Conservation (phyloP, 148 eudicot species). For the Talinum fruticosum region DNA sequence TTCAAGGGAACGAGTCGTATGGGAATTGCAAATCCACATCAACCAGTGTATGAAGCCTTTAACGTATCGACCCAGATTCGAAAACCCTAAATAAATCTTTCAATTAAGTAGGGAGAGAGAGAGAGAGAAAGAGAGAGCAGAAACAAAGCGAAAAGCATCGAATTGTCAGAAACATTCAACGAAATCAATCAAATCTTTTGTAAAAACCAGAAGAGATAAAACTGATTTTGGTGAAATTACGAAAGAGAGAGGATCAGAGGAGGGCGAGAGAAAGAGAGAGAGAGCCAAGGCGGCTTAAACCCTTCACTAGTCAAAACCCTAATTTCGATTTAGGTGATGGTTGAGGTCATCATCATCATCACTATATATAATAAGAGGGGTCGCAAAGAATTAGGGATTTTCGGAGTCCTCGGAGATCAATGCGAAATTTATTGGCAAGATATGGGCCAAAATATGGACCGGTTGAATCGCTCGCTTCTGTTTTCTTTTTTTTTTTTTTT, state of each 20-base stretch:
- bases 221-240: too few species aligned
- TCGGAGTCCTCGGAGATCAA: neutral
- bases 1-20: constrained; percentile 85
- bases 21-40: constrained; percentile 45
- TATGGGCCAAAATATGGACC: too few species aligned
- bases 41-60: constrained; percentile 51
- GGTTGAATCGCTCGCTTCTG: too few species aligned
- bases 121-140: too few species aligned
- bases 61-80: neutral
- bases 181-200: neutral
- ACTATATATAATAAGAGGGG: constrained; percentile 1
- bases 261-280: neutral
- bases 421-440: too few species aligned
- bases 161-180: neutral
- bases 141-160: neutral
- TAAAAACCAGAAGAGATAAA: too few species aligned
- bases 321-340: neutral
- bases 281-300: neutral
- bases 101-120: too few species aligned
- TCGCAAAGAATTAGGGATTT: constrained; percentile 14
- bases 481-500: too few species aligned
- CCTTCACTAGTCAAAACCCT: neutral
- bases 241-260: too few species aligned
- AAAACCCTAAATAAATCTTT: neutral
- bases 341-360: too few species aligned